A percentile compares a stretch with the other conserved stretches of the same genome.
Evolutionary conservation across 2,329 filamentous ascomycete genomes (phyloP).

Genomic region (Penicillium fuscoglaucum): DNA sequence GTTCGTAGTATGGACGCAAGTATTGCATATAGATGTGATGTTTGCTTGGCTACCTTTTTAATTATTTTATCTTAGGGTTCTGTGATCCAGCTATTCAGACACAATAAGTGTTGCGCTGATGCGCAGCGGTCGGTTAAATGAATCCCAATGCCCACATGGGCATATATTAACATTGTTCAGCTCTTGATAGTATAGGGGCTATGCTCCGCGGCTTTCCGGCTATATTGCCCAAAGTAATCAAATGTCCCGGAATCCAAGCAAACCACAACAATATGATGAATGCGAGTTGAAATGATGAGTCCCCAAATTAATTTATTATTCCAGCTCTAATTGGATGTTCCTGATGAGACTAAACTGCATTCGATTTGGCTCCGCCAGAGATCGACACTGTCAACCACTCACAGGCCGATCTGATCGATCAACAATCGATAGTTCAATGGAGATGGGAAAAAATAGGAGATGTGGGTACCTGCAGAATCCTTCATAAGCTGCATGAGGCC

Average conservation of each 20-base stretch:
- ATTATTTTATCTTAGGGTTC: neutral
- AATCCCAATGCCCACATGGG: neutral
- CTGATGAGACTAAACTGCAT: neutral
- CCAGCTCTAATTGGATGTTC: neutral
- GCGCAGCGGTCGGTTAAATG: neutral
- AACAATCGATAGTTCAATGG: constrained; percentile 24
- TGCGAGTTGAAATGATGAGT: constrained; percentile 13
- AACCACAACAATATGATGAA: neutral
- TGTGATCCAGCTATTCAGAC: neutral
- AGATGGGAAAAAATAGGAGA: constrained; percentile 3
- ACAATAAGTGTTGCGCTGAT: neutral
- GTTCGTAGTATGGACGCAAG: neutral
- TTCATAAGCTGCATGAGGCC: neutral
- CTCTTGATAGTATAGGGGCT: neutral
- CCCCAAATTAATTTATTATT: neutral
- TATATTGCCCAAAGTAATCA: neutral
- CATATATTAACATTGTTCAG: neutral
- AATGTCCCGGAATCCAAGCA: neutral
- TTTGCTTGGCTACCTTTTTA: neutral
- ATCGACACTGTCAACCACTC: constrained; percentile 15
- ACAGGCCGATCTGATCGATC: constrained; percentile 5
- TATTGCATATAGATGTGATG: neutral
- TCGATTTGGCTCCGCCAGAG: neutral
- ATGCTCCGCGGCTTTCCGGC: neutral
- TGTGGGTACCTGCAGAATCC: neutral